Percentiles rank a stretch among this genome's conserved stretches.
Evolutionary conservation across 768 basidiomycete species (phyloP).

Genomic region (Suillus paluster): DNA sequence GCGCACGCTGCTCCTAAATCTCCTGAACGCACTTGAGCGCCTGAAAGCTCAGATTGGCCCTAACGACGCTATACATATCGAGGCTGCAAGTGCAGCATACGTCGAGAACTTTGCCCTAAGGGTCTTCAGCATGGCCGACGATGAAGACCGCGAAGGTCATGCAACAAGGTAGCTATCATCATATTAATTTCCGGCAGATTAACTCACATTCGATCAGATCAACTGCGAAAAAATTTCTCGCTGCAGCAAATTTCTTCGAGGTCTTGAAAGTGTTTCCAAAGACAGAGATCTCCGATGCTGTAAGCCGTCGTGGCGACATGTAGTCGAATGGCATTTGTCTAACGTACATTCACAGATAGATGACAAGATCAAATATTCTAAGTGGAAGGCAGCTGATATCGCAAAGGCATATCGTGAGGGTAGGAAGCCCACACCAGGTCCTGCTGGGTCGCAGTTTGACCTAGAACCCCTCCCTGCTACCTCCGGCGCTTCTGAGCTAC

Average conservation of each 20-base stretch:
- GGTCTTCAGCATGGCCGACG: slow-evolving; percentile 89
- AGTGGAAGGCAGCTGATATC: slow-evolving; percentile 98
- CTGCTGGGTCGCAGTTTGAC: slow-evolving; percentile 52
- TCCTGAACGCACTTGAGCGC: slow-evolving; percentile 79
- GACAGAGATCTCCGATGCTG: slow-evolving; percentile 58
- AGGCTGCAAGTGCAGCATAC: slow-evolving; percentile 83
- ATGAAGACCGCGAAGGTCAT: slow-evolving; percentile 81
- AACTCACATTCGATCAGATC: slow-evolving; percentile 48
- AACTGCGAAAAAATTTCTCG: slow-evolving; percentile 94
- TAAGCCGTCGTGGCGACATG: slow-evolving; percentile 32
- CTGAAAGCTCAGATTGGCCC: slow-evolving; percentile 77
- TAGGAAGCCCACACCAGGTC: slow-evolving; percentile 78
- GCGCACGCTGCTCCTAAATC: slow-evolving; percentile 67
- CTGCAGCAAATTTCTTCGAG: slow-evolving; percentile 94
- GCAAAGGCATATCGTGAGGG: slow-evolving; percentile 96
- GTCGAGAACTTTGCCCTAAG: slow-evolving; percentile 94
- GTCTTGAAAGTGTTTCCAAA: slow-evolving; percentile 78
- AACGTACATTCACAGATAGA: slow-evolving; percentile 57
- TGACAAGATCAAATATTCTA: slow-evolving; percentile 90
- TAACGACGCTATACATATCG: slow-evolving; percentile 82
- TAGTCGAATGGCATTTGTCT: slow-evolving; percentile 6
- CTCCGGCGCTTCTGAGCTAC: slow-evolving; percentile 16
- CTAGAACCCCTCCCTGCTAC: slow-evolving; percentile 20
- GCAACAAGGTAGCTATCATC: slow-evolving; percentile 66
- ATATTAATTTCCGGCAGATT: background rate